Conservation (phyloP, 805 yeast species). For the Kodamaea leandrae region DNA sequence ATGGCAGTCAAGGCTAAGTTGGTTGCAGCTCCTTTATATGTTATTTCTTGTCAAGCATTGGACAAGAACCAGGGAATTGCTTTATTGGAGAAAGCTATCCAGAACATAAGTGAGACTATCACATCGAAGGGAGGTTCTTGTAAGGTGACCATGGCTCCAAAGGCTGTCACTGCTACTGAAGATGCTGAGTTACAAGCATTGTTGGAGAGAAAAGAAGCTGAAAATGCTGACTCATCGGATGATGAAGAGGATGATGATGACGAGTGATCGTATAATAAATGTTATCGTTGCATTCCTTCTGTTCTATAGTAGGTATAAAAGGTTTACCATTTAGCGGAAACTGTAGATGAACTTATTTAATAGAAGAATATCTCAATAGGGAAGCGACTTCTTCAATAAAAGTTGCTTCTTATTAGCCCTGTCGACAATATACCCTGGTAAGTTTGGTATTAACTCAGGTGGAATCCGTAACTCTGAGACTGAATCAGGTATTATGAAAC, state of each 20-base stretch:
- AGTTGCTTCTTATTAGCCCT: conserved; percentile 38
- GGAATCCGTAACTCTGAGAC: conserved; percentile 38
- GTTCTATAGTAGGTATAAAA: conserved; percentile 3
- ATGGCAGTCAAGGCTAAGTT: conserved; percentile 89
- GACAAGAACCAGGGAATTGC: conserved; percentile 89
- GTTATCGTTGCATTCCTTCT: conserved; percentile 2
- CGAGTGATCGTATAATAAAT: not conserved
- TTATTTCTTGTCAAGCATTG: conserved; percentile 85
- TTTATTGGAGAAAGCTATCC: conserved; percentile 74
- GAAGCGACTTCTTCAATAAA: conserved; percentile 28
- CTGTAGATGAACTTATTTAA: too few species aligned
- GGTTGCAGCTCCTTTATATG: conserved; percentile 97
- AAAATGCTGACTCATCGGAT: conserved; percentile 79
- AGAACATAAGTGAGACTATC: conserved; percentile 67
- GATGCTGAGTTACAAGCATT: conserved; percentile 97
- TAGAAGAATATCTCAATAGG: too few species aligned
- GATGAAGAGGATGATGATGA: conserved; percentile 55
- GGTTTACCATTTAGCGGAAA: not conserved
- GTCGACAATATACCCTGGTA: conserved; percentile 38
- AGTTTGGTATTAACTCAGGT: conserved; percentile 29
- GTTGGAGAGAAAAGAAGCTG: conserved; percentile 89
- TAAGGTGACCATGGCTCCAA: conserved; percentile 95
- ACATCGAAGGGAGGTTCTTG: conserved; percentile 77
- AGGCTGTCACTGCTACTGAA: conserved; percentile 97
- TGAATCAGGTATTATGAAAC: conserved; percentile 36